These are phyloP conservation scores for Alternaria viburni DNA, from an alignment of 2,329 filamentous ascomycete genomes.

Conservation along the genomic window DNA sequence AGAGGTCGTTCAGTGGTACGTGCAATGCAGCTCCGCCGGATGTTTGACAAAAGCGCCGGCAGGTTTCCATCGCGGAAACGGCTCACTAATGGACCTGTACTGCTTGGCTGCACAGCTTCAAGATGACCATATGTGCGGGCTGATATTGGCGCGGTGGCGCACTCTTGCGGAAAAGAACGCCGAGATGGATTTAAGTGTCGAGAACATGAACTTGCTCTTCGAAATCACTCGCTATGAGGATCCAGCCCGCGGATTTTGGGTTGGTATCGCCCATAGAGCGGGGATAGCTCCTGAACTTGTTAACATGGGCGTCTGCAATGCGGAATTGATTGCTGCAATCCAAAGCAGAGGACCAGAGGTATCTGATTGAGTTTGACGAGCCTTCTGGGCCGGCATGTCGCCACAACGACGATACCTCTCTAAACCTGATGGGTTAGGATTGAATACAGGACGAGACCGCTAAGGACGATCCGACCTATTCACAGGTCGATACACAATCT, in stretches of 20 bases:
- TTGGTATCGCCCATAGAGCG: not conserved
- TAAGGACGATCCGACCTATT: not conserved
- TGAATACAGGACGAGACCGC: not conserved
- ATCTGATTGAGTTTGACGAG: not conserved
- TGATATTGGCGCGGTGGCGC: constrained; percentile 1
- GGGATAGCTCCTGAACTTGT: not conserved
- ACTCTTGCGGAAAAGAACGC: not conserved
- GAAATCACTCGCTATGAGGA: not conserved
- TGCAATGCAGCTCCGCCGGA: not conserved
- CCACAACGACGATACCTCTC: not conserved
- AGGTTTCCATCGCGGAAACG: not conserved
- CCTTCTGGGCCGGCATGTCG: not conserved
- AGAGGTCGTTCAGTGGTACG: not conserved
- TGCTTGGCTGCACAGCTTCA: constrained; percentile 3
- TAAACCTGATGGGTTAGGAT: not conserved
- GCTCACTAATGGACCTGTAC: constrained; percentile 5
- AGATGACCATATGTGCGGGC: not conserved
- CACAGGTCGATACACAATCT: not conserved
- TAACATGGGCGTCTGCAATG: not conserved
- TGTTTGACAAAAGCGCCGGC: not conserved
- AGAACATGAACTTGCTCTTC: constrained; percentile 8
- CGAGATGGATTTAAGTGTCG: not conserved
- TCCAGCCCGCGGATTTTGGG: constrained; percentile 1
- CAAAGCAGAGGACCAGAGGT: not conserved
- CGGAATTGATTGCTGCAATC: not conserved